phyloP scores from a whole-genome alignment of 139 green algal species.

The Coelastrella sp. region DNA sequence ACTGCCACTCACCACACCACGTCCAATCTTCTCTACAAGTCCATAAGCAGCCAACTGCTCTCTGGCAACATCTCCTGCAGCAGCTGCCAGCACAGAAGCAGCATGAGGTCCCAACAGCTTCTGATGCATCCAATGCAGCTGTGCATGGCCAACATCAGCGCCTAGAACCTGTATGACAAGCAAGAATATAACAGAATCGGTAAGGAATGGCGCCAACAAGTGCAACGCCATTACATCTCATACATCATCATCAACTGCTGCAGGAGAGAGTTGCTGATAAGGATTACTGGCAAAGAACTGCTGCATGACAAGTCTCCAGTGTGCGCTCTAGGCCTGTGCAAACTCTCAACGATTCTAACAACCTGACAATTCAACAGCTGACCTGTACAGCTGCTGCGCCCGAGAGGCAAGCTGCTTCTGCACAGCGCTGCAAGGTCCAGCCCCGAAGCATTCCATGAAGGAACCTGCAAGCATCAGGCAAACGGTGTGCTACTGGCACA shows the following conservation, averaged over 20 bases:
- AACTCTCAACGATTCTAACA: neutral
- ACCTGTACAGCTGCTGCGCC: constrained; percentile 43
- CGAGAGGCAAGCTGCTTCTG: constrained; percentile 25
- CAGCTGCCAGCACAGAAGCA: neutral
- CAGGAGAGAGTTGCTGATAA: too few species aligned
- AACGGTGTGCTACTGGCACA: too few species aligned
- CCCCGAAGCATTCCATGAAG: constrained; percentile 33
- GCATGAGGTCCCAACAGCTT: constrained; percentile 15
- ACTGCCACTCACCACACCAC: constrained; percentile 16
- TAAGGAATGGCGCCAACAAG: too few species aligned
- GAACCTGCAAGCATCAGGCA: too few species aligned
- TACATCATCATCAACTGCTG: too few species aligned
- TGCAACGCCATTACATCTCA: too few species aligned
- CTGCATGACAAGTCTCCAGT: too few species aligned
- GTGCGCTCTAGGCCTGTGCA: too few species aligned
- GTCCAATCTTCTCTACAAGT: constrained; percentile 35
- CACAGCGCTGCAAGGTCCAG: constrained; percentile 11
- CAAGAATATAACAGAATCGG: too few species aligned
- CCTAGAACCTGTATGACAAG: neutral
- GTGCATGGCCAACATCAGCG: constrained; percentile 22
- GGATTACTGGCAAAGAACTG: too few species aligned
- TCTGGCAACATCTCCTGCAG: constrained; percentile 8
- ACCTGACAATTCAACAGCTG: neutral
- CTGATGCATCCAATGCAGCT: constrained; percentile 34
- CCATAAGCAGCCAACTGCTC: constrained; percentile 33